Evolutionary conservation across 352 stramenopile genomes (phyloP).

Genomic region (Globisporangium alternatum): DNA sequence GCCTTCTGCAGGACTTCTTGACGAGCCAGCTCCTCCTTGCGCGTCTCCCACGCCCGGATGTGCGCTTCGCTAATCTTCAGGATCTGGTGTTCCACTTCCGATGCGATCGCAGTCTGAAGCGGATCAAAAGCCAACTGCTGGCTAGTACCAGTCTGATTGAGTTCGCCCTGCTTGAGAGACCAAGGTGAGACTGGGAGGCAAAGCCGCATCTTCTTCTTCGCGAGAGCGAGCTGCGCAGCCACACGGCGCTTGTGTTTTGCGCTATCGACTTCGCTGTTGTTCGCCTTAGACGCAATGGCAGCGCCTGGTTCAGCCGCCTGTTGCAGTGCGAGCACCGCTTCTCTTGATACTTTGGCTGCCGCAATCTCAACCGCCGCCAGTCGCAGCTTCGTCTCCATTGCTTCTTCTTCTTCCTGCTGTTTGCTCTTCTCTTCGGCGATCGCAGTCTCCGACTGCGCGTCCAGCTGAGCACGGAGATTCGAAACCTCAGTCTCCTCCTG

Average conservation of each 20-base stretch:
- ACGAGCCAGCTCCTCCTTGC: not conserved
- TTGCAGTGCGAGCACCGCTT: not conserved
- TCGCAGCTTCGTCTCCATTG: not conserved
- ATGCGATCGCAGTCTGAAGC: slow-evolving; percentile 2
- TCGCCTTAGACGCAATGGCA: not conserved
- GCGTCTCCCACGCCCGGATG: slow-evolving; percentile 2
- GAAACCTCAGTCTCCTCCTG: not conserved
- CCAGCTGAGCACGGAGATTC: not conserved
- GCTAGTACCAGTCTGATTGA: not conserved
- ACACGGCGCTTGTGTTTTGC: slow-evolving; percentile 3
- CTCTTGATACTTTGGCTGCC: not conserved
- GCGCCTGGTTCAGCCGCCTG: not conserved
- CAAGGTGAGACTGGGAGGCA: not conserved
- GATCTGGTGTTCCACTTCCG: slow-evolving; percentile 1
- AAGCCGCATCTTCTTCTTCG: slow-evolving; percentile 5
- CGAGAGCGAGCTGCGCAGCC: slow-evolving; percentile 1
- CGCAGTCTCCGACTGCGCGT: not conserved
- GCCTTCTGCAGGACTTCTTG: not conserved
- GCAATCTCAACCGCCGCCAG: not conserved
- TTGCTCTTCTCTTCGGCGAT: slow-evolving; percentile 1
- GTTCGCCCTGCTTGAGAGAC: not conserved
- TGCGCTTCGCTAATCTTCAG: slow-evolving; percentile 5
- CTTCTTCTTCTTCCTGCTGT: not conserved
- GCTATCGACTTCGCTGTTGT: not conserved
- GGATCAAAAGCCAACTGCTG: not conserved